Base-by-base conservation (phyloP, 2,329 filamentous ascomycete genomes). In the Cercospora brassicicola region DNA sequence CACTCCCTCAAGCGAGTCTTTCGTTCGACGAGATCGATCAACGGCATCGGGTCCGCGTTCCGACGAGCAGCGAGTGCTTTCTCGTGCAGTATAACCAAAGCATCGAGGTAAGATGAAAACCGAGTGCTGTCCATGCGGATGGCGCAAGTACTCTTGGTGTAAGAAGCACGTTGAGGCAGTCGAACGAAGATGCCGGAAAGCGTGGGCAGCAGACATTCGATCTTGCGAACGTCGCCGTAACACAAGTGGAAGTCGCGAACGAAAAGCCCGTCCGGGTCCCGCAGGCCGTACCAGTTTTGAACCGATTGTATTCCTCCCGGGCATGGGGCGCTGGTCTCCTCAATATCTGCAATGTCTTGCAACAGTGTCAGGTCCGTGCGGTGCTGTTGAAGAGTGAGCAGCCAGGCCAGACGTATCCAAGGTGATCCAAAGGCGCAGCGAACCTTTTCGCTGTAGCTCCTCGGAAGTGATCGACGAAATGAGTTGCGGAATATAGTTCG, bases 401-500 rank as follows among this genome's bases (percentile, higher is more conserved):
- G 84, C 88, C 91, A 96, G 0, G 93, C 93, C 45, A 97, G 88
- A 30, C 92, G 89, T 74, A 92, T 90, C 92, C 93, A 97, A 0
- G 90, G 87, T 11, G 88, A 85, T 20, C 91, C 92, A 79, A 97
- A 92, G 71, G 93, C 90, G 80, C 94, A 98, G 56, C 86, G 83
- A 7, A 91, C 84, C 56, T 87, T 84, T 48, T 84, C 82, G 13
- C 87, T 85, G 2, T 84, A 81, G 4, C 87, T 83, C 15, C 88
- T 87, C 30, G 84, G 82, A 31, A 87, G 84, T 39, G 87, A 87
- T 2, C 85, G 84, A 10, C 89, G 82, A 74, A 97, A 93, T 36
- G 88, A 83, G 15, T 86, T 83, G 2, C 88, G 84, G 76, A 91
- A 96, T 20, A 87, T 84, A 0, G 91, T 91, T 26, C 86, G 83